Percentiles rank a stretch among this genome's conserved stretches.
These are phyloP conservation scores for Ustilaginoidea virens DNA, from an alignment of 2,329 filamentous ascomycete genomes.

Conservation along the genomic window DNA sequence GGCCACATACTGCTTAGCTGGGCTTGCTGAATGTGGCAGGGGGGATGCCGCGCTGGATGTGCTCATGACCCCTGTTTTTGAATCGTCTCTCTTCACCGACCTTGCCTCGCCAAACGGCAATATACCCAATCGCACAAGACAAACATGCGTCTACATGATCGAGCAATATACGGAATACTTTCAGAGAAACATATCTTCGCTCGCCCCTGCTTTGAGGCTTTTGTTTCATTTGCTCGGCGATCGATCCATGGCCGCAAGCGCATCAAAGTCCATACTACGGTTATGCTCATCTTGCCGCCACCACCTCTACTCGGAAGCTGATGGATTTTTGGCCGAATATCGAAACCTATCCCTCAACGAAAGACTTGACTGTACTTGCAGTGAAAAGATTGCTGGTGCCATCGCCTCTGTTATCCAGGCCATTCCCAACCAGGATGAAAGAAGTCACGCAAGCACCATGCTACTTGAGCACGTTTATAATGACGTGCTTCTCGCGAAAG, in stretches of 20 bases:
- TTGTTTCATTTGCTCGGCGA: constrained; percentile 57
- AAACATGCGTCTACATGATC: constrained; percentile 55
- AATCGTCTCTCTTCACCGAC: constrained; percentile 39
- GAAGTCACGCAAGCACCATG: constrained; percentile 36
- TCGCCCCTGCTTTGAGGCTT: constrained; percentile 58
- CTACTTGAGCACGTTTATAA: constrained; percentile 46
- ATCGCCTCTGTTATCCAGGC: constrained; percentile 66
- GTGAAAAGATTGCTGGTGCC: constrained; percentile 58
- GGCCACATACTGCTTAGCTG: constrained; percentile 46
- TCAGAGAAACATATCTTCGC: constrained; percentile 47
- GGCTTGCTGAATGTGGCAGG: constrained; percentile 48
- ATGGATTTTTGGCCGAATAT: constrained; percentile 58
- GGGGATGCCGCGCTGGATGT: constrained; percentile 43
- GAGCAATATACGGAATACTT: constrained; percentile 67
- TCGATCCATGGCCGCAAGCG: constrained; percentile 44
- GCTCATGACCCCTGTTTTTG: constrained; percentile 46
- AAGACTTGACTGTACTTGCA: constrained; percentile 49
- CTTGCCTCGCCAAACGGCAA: constrained; percentile 31
- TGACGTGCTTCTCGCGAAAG: constrained; percentile 27
- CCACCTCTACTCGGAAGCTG: constrained; percentile 50
- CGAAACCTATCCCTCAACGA: constrained; percentile 38
- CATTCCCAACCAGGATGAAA: constrained; percentile 39
- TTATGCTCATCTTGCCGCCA: constrained; percentile 63
- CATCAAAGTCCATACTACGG: constrained; percentile 58
- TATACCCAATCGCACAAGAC: constrained; percentile 46